Base-by-base conservation (phyloP, 371 early-diverging fungal species). In the Quaeritorhiza haematococci region DNA sequence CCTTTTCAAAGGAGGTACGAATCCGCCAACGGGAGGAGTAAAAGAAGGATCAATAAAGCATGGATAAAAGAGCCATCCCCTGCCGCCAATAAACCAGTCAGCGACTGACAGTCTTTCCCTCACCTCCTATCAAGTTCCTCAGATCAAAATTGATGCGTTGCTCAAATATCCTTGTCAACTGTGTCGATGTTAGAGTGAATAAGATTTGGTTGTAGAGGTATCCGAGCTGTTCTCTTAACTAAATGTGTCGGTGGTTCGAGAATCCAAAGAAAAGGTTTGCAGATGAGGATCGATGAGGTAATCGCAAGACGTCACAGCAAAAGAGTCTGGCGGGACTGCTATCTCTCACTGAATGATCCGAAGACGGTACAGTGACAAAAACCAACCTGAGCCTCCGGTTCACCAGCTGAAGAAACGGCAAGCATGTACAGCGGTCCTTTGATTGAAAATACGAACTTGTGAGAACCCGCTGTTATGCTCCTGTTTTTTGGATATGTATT, bases 141-240 rank as follows among this genome's bases (percentile, higher is more conserved):
- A 96, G 69, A 73, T 96, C 97, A 75, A 88, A 94, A 69, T 92
- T 94, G 44, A 78, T 79, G 2, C 90, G 78, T 59, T 89, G 84
- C 48, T 92, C 87, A 60, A 95, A 95, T 45, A 94, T 92, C 47
- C 76, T 73, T 8, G 84, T 85, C 58, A 96, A 72, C 65, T 95
- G 94, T 10, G 84, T 71, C 4, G 75, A 71, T 1, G 95, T 93
- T 35, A 95, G 71, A 2, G 88, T 87, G 61, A 92, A 91, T 17
- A 94, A 62, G 33, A 96, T 86, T 64, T 93, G 94, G 56, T 86
- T 81, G 59, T 93, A 88, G 45, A 94, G 59, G 51, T 87, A 85
- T 10, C 78, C 69, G 7, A 96, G 79, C 57, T 95, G 94, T 49
- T 82, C 82, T 21, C 88, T 79, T 27, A 95, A 76, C 89, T 90